Percentiles rank a stretch among this genome's conserved stretches.
These are phyloP conservation scores for Eustoma russellianum DNA, from an alignment of 257 asterid genomes.

Conservation along the genomic window DNA sequence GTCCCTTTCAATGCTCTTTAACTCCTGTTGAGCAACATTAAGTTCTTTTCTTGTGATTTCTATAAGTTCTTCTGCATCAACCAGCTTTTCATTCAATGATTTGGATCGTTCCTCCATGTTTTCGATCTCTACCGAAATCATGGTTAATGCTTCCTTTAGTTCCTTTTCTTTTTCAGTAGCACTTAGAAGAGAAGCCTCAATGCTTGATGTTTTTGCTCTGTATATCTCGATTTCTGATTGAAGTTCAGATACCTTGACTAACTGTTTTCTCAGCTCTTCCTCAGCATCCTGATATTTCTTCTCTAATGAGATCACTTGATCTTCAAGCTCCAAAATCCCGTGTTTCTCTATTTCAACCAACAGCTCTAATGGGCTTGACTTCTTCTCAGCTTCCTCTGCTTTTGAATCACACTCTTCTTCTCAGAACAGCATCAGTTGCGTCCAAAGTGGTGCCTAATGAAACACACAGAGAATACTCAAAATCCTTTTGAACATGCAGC, in stretches of 20 bases:
- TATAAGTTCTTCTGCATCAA: slow-evolving; percentile 53
- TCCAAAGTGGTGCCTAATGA: no score
- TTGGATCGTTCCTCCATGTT: slow-evolving; percentile 40
- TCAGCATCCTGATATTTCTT: slow-evolving; percentile 41
- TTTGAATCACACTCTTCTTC: no score
- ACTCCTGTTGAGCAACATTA: slow-evolving; percentile 38
- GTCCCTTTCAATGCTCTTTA: slow-evolving; percentile 58
- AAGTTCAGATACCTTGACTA: slow-evolving; percentile 49
- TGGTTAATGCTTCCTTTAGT: slow-evolving; percentile 30
- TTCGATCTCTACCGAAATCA: slow-evolving; percentile 49
- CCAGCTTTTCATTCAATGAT: slow-evolving; percentile 49
- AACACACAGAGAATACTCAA: no score
- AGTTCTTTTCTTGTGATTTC: slow-evolving; percentile 47
- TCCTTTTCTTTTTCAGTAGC: slow-evolving; percentile 64
- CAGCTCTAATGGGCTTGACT: slow-evolving; percentile 55
- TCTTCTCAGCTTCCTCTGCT: slow-evolving; percentile 47
- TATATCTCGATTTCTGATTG: slow-evolving; percentile 54
- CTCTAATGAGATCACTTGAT: slow-evolving; percentile 48
- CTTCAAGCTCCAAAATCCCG: slow-evolving; percentile 83
- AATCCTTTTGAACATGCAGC: no score
- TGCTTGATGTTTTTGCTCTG: slow-evolving; percentile 51
- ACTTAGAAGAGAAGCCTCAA: slow-evolving; percentile 49
- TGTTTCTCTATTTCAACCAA: slow-evolving; percentile 66
- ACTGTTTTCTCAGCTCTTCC: slow-evolving; percentile 34
- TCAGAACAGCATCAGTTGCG: no score